Percentiles rank a stretch among this genome's conserved stretches.
These are phyloP conservation scores for Talaromyces piceae DNA, from an alignment of 2,329 filamentous ascomycete genomes.

Conservation along the genomic window DNA sequence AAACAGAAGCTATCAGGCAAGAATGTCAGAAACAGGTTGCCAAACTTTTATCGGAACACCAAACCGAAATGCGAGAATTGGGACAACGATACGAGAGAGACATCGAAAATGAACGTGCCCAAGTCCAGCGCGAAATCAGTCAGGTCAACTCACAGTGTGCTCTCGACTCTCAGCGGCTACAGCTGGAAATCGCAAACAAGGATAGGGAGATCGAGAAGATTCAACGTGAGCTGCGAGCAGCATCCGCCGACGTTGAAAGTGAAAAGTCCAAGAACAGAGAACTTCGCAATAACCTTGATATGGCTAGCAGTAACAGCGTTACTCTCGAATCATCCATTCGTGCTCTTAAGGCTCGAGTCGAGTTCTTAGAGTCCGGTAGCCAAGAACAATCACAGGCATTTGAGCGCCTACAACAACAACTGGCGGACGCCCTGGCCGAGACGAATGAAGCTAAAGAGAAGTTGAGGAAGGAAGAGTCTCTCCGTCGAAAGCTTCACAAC, in stretches of 20 bases:
- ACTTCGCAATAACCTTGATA: conserved; percentile 52
- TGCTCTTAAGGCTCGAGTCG: conserved; percentile 71
- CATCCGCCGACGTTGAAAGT: conserved; percentile 46
- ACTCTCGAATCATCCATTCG: conserved; percentile 68
- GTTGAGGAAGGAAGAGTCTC: conserved; percentile 81
- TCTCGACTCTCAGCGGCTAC: conserved; percentile 32
- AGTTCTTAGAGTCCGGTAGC: conserved; percentile 82
- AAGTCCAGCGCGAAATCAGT: conserved; percentile 32
- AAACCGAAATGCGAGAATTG: conserved; percentile 60
- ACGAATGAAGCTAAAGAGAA: conserved; percentile 70
- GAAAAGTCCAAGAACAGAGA: conserved; percentile 56
- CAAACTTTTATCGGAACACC: conserved; percentile 53
- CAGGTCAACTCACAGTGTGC: conserved; percentile 27
- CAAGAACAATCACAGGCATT: conserved; percentile 84
- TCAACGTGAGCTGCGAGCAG: conserved; percentile 29
- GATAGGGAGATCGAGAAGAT: conserved; percentile 46
- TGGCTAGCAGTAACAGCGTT: conserved; percentile 54
- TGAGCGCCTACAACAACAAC: conserved; percentile 67
- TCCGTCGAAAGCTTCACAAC: conserved; percentile 88
- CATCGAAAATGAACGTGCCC: conserved; percentile 54
- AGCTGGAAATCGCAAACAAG: conserved; percentile 45
- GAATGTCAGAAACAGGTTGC: conserved; percentile 48
- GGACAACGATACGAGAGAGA: conserved; percentile 58
- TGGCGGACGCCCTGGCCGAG: conserved; percentile 66
- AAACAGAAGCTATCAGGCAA: conserved; percentile 37